Evolutionary conservation across 139 green algal genomes (phyloP).

Genomic region (Picochlorum sp.): DNA sequence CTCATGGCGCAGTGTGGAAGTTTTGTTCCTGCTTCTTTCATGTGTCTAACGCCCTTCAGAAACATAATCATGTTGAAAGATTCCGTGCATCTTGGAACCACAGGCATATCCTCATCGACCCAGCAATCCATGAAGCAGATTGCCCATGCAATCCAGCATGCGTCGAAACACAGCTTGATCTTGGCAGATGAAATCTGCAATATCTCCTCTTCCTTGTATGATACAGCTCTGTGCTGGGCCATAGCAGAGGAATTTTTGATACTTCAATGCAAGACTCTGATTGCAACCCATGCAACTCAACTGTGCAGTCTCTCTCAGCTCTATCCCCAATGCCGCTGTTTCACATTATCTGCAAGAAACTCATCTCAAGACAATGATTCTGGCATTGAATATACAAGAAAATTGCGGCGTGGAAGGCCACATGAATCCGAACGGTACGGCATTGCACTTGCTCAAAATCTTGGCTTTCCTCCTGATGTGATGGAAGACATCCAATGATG

Average conservation of each 20-base stretch:
- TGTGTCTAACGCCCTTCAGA: constrained; percentile 37
- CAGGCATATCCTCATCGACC: neutral
- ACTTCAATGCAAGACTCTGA: constrained; percentile 33
- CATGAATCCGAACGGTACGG: constrained; percentile 42
- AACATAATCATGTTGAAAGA: constrained; percentile 47
- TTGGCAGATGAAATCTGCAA: constrained; percentile 78
- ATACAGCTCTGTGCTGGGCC: constrained; percentile 67
- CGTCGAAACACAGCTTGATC: constrained; percentile 42
- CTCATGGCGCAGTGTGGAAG: constrained; percentile 68
- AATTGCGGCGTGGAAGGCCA: constrained; percentile 28
- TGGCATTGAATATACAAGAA: constrained; percentile 8
- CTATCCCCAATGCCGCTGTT: constrained; percentile 53
- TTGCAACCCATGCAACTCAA: constrained; percentile 66
- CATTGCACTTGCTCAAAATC: constrained; percentile 42
- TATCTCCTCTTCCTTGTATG: constrained; percentile 66
- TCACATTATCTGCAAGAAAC: constrained; percentile 30
- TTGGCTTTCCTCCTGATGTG: constrained; percentile 37
- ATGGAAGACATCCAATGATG: constrained; percentile 40
- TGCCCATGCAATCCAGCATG: constrained; percentile 45
- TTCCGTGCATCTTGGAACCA: neutral
- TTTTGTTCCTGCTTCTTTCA: constrained; percentile 60
- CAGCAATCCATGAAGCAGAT: constrained; percentile 34
- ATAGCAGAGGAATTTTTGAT: constrained; percentile 35
- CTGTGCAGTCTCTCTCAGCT: constrained; percentile 46
- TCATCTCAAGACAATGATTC: neutral